Evolutionary conservation across 352 stramenopile genomes (phyloP), one percentile per base, ranked within the genome.

Genomic region (Globisporangium sylvaticum): DNA sequence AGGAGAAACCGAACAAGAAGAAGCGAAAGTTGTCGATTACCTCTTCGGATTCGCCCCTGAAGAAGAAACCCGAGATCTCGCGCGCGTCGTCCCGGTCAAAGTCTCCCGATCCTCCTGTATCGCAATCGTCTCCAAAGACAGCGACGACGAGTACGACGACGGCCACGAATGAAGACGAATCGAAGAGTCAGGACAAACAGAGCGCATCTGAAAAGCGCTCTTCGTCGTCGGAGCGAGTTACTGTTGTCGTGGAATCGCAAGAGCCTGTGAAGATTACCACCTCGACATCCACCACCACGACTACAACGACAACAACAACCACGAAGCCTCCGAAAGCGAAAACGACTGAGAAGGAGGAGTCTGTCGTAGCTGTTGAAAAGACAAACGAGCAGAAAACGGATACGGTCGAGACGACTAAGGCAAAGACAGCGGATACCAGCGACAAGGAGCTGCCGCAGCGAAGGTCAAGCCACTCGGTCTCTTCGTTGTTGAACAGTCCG

Each of bases 401-500:
- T 10, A 34, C 25, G 22, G 7, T 52, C 39, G 39, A 48, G 18
- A 15, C 39, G n/a, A 55, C 27, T 24, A 44, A 59, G 42, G 58
- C 25, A 5, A 58, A 6, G 25, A 58, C 27, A 9, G 8, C 27
- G 10, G 22, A 31, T 12, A 24, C 27, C 10, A 59, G 27, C 24
- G 54, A 59, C 27, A 32, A 39, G 8, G 39, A 48, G 39, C 39
- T 10, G 10, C 64, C 9, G 44, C 53, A 24, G 54, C 29, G 24
- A 56, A 54, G 15, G 48, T 88, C 77, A 22, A 73, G 74, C 48
- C 81, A 91, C 63, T 90, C 82, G 10, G 78, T 92, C n/a, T 88
- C 85, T 54, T 82, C 84, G 55, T 74, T 92, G 52, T 69, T 92
- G 46, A 92, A 92, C 68, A 90, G 79, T 55, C 78, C 84, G 18